A percentile compares a stretch with the other conserved stretches of the same genome.
Evolutionary conservation across 179 eudicot species (phyloP).

Genomic region (Nepenthes alata): DNA sequence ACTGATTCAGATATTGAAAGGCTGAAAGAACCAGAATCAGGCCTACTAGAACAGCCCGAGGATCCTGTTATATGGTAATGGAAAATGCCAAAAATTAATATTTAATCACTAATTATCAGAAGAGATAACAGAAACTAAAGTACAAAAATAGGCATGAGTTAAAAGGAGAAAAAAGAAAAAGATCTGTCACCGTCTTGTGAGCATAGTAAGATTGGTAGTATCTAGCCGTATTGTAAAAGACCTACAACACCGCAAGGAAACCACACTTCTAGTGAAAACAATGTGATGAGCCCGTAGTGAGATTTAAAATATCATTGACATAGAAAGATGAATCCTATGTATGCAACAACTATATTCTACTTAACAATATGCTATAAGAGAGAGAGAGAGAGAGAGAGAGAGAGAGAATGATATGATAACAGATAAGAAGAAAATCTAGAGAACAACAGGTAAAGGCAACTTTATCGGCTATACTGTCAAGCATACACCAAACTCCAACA

Average conservation of each 20-base stretch:
- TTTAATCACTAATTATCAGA: not conserved
- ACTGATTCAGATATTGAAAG: conserved; percentile 87
- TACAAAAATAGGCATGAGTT: not conserved
- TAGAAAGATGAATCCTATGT: not conserved
- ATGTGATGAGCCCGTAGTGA: not conserved
- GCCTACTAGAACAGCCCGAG: conserved; percentile 94
- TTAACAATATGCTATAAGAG: too few relatives aligned
- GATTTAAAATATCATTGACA: not conserved
- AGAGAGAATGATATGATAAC: too few relatives aligned
- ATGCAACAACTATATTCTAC: too few relatives aligned
- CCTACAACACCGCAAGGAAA: conserved; percentile 25
- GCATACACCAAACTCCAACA: too few relatives aligned
- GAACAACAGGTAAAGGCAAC: too few relatives aligned
- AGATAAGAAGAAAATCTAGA: too few relatives aligned
- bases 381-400: not conserved
- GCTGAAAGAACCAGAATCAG: conserved; percentile 81
- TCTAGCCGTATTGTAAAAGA: conserved; percentile 84
- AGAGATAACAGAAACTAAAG: not conserved
- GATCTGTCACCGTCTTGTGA: conserved; percentile 69
- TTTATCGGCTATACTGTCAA: too few relatives aligned
- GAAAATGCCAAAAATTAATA: conserved; percentile 4
- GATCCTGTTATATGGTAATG: conserved; percentile 49
- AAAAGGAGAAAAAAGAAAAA: conserved; percentile 2
- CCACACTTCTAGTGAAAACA: not conserved
- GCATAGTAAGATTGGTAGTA: conserved; percentile 92